Evolutionary conservation across 140 eudicot genomes (phyloP), one percentile per base, ranked within the genome.

Genomic region (Cichorium intybus): DNA sequence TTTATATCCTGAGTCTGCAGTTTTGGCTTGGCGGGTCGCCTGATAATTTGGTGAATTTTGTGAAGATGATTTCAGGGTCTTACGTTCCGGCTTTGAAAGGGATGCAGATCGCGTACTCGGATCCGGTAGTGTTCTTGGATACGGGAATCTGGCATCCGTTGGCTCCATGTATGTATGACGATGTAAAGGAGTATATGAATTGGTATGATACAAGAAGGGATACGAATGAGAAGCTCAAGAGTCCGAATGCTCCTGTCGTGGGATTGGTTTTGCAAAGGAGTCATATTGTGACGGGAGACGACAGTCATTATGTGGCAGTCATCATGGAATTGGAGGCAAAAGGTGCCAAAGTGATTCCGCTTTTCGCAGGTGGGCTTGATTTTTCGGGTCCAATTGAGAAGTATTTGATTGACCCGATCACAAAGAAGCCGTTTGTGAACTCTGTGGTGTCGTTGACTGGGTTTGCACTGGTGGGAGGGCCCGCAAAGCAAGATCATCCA

Each of bases 11-110:
- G 1, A 94, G 99, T 74, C 71, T 94, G 78, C 97, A 94, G 91
- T 94, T 94, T 70, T 94, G 97, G 99, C 97, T 94, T 20, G 99
- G 99, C 21, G 99, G 99, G 21, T 94, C 99, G 0, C 99, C 99
- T 61, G 97, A 94, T 76, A 94, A 94, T 82, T 56, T 94, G 82
- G 91, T 79, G 3, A 94, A 94, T 53, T 94, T 94, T 71, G 80
- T 94, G 22, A 94, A 89, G 52, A 94, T 94, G 99, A 75, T 94
- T 15, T 84, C 97, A 4, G 95, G 99, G 35, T 86, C 99, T 9
- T 94, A 94, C 63, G 78, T 94, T 45, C 99, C 99, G 6, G 95
- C 95, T 23, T 54, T 94, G 64, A 94, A 94, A 75, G 97, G 91
- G 75, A 46, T 55, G 69, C 77, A 84, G 48, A 79, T 94, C 23